These are phyloP conservation scores for Cercospora nicotianae DNA, from an alignment of 2,329 filamentous ascomycete species.

Conservation along the genomic window DNA sequence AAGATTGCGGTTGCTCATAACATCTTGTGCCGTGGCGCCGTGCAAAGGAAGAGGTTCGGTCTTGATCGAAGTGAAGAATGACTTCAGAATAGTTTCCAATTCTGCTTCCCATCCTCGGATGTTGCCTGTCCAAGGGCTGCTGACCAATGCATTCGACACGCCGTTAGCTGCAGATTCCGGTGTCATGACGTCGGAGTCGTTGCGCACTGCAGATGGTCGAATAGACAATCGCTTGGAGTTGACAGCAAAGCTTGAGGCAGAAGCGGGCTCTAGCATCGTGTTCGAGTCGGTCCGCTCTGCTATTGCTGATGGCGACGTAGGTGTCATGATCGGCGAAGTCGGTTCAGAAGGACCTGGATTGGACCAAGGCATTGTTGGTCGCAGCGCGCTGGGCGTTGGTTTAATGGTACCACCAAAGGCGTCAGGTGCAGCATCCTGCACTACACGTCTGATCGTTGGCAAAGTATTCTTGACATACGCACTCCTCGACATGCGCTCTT, in stretches of 20 bases:
- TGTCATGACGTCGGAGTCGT: slow-evolving; percentile 37
- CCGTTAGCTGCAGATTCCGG: slow-evolving; percentile 47
- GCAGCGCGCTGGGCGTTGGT: slow-evolving; percentile 22
- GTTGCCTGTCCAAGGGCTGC: slow-evolving; percentile 70
- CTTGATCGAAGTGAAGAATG: slow-evolving; percentile 87
- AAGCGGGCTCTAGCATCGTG: neutral
- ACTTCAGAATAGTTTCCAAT: slow-evolving; percentile 85
- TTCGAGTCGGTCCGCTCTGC: slow-evolving; percentile 13
- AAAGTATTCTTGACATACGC: slow-evolving; percentile 98
- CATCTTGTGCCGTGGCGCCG: slow-evolving; percentile 60
- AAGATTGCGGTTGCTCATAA: slow-evolving; percentile 47
- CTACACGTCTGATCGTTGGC: slow-evolving; percentile 77
- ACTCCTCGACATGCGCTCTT: slow-evolving; percentile 89
- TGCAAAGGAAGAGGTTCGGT: slow-evolving; percentile 84
- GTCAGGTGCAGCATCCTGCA: slow-evolving; percentile 69
- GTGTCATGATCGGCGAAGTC: slow-evolving; percentile 14
- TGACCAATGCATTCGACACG: slow-evolving; percentile 74
- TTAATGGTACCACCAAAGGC: slow-evolving; percentile 55
- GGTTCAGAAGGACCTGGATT: slow-evolving; percentile 29
- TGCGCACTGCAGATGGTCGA: slow-evolving; percentile 40
- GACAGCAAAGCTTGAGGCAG: slow-evolving; percentile 28
- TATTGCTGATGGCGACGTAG: neutral
- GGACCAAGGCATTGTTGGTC: slow-evolving; percentile 37
- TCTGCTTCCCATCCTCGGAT: slow-evolving; percentile 83
- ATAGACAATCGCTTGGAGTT: slow-evolving; percentile 45